Evolutionary conservation across 192 early-diverging fungal species (phyloP).

Genomic region (Linnemannia zychae): DNA sequence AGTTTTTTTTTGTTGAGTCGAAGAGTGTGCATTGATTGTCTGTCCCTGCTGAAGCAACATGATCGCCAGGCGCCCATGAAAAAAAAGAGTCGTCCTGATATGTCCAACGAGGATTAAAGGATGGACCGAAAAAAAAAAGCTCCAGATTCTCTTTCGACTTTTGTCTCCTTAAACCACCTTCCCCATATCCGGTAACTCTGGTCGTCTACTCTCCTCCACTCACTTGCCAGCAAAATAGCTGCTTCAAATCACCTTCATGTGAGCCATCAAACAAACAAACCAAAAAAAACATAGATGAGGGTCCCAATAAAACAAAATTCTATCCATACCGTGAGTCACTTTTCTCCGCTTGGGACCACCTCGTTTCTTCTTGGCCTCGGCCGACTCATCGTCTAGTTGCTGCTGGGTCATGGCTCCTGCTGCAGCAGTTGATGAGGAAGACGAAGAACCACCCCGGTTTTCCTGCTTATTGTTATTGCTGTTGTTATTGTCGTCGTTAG

Average conservation of each 20-base stretch:
- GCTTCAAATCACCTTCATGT: not conserved
- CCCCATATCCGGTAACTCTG: not conserved
- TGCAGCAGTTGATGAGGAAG: conserved; percentile 7
- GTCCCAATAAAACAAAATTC: not conserved
- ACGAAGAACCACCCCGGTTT: not conserved
- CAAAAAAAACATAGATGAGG: not conserved
- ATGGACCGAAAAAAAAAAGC: not conserved
- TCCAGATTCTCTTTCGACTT: not conserved
- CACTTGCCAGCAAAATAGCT: not conserved
- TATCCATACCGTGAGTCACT: conserved; percentile 72
- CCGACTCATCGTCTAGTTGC: conserved; percentile 37
- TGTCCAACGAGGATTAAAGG: not conserved
- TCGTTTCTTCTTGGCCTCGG: conserved; percentile 68
- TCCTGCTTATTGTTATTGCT: conserved; percentile 14
- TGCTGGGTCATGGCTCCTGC: conserved; percentile 26
- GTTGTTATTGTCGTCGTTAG: not conserved
- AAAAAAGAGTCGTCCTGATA: not conserved
- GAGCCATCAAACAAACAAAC: not conserved
- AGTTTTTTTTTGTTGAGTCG: not conserved
- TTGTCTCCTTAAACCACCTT: not conserved
- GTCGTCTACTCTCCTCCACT: not conserved
- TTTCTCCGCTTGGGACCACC: conserved; percentile 71
- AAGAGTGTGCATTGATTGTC: not conserved
- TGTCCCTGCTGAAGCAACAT: not conserved
- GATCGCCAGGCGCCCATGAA: not conserved